Conservation (phyloP, 371 early-diverging fungal genomes). For the Mucor sp. region DNA sequence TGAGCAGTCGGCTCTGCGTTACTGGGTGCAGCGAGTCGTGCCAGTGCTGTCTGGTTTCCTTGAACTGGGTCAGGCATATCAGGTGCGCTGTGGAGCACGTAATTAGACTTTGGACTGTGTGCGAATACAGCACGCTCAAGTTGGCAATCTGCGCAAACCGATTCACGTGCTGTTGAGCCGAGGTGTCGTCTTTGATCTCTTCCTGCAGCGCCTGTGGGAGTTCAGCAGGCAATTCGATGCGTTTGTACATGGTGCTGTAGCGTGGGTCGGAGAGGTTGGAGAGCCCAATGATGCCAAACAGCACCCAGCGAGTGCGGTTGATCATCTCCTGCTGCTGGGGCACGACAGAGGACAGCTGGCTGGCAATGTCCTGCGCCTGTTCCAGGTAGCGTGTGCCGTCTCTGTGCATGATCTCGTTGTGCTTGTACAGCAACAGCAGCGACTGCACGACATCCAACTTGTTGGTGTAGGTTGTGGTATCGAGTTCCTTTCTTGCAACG, state of each 20-base stretch:
- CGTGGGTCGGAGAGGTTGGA: slow-evolving; percentile 16
- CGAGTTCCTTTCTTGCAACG: slow-evolving; percentile 6
- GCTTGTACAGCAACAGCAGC: slow-evolving; percentile 29
- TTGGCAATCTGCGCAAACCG: slow-evolving; percentile 24
- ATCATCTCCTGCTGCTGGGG: slow-evolving; percentile 21
- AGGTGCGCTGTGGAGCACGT: slow-evolving; percentile 11
- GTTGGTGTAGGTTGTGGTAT: neutral
- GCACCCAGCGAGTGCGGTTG: slow-evolving; percentile 19
- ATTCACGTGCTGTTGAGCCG: slow-evolving; percentile 12
- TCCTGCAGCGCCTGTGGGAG: slow-evolving; percentile 17
- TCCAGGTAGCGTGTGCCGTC: slow-evolving; percentile 13
- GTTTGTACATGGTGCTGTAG: slow-evolving; percentile 6
- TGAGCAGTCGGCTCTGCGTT: slow-evolving; percentile 12
- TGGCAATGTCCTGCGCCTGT: slow-evolving; percentile 13
- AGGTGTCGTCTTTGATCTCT: slow-evolving; percentile 8
- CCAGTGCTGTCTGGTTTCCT: slow-evolving; percentile 25
- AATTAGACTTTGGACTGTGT: slow-evolving; percentile 20
- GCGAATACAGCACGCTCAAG: slow-evolving; percentile 21
- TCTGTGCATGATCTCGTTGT: slow-evolving; percentile 16
- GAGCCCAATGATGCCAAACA: slow-evolving; percentile 16
- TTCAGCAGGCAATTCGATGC: slow-evolving; percentile 15
- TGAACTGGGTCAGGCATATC: slow-evolving; percentile 23
- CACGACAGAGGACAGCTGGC: slow-evolving; percentile 6
- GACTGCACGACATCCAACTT: slow-evolving; percentile 25
- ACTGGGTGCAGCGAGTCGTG: slow-evolving; percentile 15